Conservation (phyloP, 495 filamentous ascomycete genomes). For the Astrocystis sublimbata region DNA sequence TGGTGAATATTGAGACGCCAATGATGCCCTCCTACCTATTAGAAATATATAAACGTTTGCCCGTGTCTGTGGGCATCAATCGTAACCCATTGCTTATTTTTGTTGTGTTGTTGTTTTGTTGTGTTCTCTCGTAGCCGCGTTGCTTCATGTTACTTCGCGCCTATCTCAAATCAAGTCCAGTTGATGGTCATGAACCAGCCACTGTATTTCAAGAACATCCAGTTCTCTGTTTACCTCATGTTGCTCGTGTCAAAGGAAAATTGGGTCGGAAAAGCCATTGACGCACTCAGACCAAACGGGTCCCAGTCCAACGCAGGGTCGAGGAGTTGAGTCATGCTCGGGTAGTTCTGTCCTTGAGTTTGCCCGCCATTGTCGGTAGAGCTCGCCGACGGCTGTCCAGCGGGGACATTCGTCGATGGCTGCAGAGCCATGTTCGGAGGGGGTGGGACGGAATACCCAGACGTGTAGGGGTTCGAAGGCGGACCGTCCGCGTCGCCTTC, state of each 20-base stretch:
- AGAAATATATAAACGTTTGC: neutral
- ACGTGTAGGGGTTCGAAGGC: constrained; percentile 67
- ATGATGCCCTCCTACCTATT: constrained; percentile 6
- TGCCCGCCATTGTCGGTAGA: constrained; percentile 34
- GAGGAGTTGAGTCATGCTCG: constrained; percentile 67
- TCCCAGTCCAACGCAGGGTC: constrained; percentile 86
- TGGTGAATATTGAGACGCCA: constrained; percentile 7
- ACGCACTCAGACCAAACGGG: constrained; percentile 85
- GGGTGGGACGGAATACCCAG: constrained; percentile 29
- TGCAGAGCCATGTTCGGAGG: constrained; percentile 44
- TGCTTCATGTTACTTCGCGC: neutral
- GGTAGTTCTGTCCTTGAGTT: constrained; percentile 46
- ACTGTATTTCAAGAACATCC: neutral
- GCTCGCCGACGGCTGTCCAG: constrained; percentile 34
- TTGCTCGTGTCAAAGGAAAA: constrained; percentile 77
- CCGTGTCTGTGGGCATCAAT: neutral
- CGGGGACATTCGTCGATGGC: constrained; percentile 42
- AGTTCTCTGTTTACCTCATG: constrained; percentile 42
- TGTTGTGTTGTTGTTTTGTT: neutral
- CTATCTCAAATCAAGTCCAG: neutral
- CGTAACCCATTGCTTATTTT: neutral
- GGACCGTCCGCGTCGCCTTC: constrained; percentile 70
- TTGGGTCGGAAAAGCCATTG: constrained; percentile 91
- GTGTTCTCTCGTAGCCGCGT: neutral
- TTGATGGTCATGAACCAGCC: neutral